These are phyloP conservation scores for Trypanosomatidae sp. DNA, from an alignment of 208 protist species.

Conservation along the genomic window DNA sequence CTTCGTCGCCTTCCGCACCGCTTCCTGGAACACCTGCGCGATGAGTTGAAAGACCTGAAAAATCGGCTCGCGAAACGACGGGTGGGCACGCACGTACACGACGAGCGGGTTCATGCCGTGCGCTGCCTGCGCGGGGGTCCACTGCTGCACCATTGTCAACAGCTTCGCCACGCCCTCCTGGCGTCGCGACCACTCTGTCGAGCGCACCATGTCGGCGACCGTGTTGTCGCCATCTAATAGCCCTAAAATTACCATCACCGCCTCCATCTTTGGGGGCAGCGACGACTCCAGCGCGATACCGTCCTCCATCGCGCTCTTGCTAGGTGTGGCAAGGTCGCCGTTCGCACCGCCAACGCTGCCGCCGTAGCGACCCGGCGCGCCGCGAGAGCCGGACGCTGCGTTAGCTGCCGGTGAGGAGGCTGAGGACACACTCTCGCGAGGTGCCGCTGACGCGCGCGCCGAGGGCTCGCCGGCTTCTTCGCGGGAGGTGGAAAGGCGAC, in stretches of 20 bases:
- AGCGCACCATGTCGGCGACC: slow-evolving; percentile 56
- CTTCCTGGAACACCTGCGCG: slow-evolving; percentile 39
- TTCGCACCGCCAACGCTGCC: background rate
- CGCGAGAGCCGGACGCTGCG: background rate
- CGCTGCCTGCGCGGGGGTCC: slow-evolving; percentile 48
- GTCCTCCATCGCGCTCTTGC: slow-evolving; percentile 37
- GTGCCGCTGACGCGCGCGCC: too few relatives aligned
- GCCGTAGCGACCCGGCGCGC: background rate
- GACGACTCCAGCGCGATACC: slow-evolving; percentile 67
- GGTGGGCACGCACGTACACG: slow-evolving; percentile 64
- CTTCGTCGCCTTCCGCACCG: slow-evolving; percentile 30
- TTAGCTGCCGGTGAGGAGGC: too few relatives aligned
- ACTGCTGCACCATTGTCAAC: slow-evolving; percentile 43
- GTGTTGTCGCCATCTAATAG: slow-evolving; percentile 51
- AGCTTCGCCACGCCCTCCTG: slow-evolving; percentile 66
- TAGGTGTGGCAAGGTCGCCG: too few relatives aligned
- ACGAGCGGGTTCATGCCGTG: slow-evolving; percentile 49
- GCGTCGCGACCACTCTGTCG: slow-evolving; percentile 71
- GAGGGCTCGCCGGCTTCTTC: too few relatives aligned
- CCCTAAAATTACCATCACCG: slow-evolving; percentile 54
- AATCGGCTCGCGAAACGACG: slow-evolving; percentile 72
- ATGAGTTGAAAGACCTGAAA: slow-evolving; percentile 75
- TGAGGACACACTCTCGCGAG: too few relatives aligned
- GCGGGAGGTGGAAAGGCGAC: too few relatives aligned
- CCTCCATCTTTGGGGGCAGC: slow-evolving; percentile 67